These are phyloP conservation scores for Fusarium illudens DNA, from an alignment of 2,329 filamentous ascomycete genomes.

Conservation along the genomic window DNA sequence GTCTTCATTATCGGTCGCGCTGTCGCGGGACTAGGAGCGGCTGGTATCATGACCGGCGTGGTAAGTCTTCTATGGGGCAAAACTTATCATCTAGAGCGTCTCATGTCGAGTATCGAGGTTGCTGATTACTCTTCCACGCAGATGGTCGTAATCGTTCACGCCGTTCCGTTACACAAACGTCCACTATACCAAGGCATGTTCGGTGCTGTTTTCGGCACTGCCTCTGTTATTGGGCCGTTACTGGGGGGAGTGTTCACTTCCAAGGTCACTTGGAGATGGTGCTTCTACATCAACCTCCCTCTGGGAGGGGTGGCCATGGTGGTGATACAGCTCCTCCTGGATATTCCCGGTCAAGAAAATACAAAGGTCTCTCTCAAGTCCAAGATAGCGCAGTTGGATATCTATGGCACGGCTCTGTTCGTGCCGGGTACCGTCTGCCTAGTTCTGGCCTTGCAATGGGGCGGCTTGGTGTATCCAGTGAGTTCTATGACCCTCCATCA, in stretches of 20 bases:
- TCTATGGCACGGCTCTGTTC: constrained; percentile 63
- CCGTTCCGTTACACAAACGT: constrained; percentile 51
- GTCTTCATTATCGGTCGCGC: constrained; percentile 61
- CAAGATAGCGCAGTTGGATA: constrained; percentile 60
- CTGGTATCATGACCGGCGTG: constrained; percentile 61
- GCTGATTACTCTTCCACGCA: neutral
- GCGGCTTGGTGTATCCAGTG: constrained; percentile 47
- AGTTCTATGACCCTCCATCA: constrained; percentile 10
- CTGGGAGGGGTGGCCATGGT: constrained; percentile 44
- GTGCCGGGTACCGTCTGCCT: constrained; percentile 59
- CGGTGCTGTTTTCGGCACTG: constrained; percentile 53
- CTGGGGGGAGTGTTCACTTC: constrained; percentile 42
- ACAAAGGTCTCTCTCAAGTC: constrained; percentile 43
- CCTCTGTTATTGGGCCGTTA: constrained; percentile 40
- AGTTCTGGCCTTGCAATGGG: constrained; percentile 59
- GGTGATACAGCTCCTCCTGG: constrained; percentile 39
- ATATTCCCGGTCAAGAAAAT: constrained; percentile 17
- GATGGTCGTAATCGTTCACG: constrained; percentile 32
- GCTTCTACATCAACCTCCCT: constrained; percentile 49
- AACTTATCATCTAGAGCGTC: too few relatives aligned
- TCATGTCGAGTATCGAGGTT: neutral
- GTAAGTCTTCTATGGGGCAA: constrained; percentile 23
- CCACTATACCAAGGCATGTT: constrained; percentile 41
- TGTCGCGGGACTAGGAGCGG: constrained; percentile 60
- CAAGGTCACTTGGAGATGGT: constrained; percentile 47